Percentiles rank a stretch among this genome's conserved stretches.
These are phyloP conservation scores for Phytophthora sp. DNA, from an alignment of 352 stramenopile species.

Conservation along the genomic window DNA sequence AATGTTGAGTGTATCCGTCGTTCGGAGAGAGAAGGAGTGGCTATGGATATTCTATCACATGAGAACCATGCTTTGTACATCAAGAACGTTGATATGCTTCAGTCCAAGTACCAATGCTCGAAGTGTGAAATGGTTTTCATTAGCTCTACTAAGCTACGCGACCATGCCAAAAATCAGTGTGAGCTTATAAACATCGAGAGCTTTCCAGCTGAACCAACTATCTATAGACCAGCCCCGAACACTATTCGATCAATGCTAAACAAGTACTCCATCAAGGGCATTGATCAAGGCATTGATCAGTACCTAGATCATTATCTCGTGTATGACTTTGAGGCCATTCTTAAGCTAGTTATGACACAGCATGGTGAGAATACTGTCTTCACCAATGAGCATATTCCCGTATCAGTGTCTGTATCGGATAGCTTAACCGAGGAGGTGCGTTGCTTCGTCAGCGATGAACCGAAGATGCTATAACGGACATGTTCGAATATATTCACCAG, in stretches of 20 bases:
- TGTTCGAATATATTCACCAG: no score
- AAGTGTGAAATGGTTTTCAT: not conserved
- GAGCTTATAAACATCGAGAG: no score
- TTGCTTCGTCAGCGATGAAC: conserved; percentile 3
- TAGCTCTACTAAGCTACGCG: no score
- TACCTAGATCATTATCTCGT: no score
- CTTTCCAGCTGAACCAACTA: no score
- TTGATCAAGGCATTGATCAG: no score
- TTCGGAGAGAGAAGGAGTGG: not conserved
- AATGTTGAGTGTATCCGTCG: not conserved
- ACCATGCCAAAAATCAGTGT: no score
- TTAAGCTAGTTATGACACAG: not conserved
- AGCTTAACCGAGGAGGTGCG: conserved; percentile 3
- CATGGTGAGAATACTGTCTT: not conserved
- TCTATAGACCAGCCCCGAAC: no score
- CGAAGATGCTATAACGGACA: not conserved
- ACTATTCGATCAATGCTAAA: no score
- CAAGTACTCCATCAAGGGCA: no score
- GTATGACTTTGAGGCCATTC: not conserved
- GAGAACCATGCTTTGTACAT: not conserved
- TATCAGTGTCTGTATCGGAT: not conserved
- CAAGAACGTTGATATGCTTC: not conserved
- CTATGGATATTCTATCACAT: not conserved
- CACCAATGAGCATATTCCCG: not conserved
- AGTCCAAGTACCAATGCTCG: not conserved